phyloP scores from a whole-genome alignment of 2,329 filamentous ascomycete species.

The Xylariaceae sp. region DNA sequence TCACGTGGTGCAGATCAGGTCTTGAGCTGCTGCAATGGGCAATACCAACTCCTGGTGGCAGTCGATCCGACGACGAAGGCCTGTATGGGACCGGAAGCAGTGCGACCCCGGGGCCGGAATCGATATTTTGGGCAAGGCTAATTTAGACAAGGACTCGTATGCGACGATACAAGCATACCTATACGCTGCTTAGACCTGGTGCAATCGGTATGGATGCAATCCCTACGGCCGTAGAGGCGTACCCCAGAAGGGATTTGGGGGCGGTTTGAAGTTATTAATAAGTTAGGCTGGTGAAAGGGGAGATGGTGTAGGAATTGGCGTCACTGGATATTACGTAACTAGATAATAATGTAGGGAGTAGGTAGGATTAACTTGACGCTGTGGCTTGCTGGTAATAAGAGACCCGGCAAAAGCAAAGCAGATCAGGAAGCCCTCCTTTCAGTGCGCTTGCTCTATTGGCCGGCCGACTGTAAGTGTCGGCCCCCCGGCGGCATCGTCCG shows the following conservation, averaged over 20 bases:
- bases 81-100: constrained; percentile 5
- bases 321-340: too few species aligned
- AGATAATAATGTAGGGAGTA: too few species aligned
- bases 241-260: constrained; percentile 13
- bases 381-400: too few species aligned
- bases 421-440: too few species aligned
- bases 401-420: too few species aligned
- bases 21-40: background rate
- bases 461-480: too few species aligned
- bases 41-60: background rate
- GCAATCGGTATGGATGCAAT: background rate
- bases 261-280: constrained; percentile 21
- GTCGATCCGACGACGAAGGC: background rate
- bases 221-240: background rate
- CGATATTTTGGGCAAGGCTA: constrained; percentile 19
- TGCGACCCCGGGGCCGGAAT: constrained; percentile 3
- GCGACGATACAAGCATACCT: background rate
- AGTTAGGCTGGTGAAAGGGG: background rate
- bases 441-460: too few species aligned
- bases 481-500: too few species aligned
- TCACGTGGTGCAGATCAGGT: background rate
- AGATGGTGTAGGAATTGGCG: background rate
- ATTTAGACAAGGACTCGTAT: background rate
- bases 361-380: too few species aligned
- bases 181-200: background rate